Conservation (phyloP, 345 rosid genomes). For the Citrus australasica region DNA sequence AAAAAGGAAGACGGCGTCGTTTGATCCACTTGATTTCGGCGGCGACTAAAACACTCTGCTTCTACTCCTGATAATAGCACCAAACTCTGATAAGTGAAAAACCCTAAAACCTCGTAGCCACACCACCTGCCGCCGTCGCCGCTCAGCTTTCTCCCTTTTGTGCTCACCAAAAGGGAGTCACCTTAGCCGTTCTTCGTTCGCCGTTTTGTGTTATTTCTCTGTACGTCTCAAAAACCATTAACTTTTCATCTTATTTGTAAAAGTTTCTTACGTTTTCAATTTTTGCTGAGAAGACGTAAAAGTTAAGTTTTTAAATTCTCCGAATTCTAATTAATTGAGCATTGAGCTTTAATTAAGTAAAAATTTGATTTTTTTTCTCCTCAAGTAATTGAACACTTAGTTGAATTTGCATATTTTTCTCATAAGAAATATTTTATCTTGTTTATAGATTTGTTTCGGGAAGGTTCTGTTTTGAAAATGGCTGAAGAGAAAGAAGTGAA, state of each 20-base stretch:
- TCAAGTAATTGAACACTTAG: background rate
- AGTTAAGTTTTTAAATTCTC: background rate
- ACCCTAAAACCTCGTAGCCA: background rate
- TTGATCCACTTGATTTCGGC: too few species aligned
- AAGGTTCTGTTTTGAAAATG: slow-evolving; percentile 19
- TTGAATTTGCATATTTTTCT: background rate
- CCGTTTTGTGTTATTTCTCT: background rate
- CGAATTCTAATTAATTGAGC: background rate
- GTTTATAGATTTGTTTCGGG: background rate
- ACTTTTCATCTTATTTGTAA: background rate
- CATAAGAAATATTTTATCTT: background rate
- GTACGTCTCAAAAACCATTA: background rate
- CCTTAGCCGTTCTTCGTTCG: background rate
- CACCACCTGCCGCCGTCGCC: background rate
- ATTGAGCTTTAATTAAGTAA: background rate
- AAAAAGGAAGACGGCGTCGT: too few species aligned
- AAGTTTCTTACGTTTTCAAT: background rate
- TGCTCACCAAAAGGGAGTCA: too few species aligned
- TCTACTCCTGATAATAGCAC: background rate
- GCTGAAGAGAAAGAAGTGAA: slow-evolving; percentile 52
- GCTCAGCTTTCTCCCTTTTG: too few species aligned
- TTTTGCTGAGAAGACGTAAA: background rate
- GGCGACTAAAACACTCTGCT: too few species aligned
- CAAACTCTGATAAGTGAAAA: background rate
- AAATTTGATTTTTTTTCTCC: background rate